These are phyloP conservation scores for Laetiporus sulphureus DNA, from an alignment of 1,284 basidiomycete species.

Conservation along the genomic window DNA sequence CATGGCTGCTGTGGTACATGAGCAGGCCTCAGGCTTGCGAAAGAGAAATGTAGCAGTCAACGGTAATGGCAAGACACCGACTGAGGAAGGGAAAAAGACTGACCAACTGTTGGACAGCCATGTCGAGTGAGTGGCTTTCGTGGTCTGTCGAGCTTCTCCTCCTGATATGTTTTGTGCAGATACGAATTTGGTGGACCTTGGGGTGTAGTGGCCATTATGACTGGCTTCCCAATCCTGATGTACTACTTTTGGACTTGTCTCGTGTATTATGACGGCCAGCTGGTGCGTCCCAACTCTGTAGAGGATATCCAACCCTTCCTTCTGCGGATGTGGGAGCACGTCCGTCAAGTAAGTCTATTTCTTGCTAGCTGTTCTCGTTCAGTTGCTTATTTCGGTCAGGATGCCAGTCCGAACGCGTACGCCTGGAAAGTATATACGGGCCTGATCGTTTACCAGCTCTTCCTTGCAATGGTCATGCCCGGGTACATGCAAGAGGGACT, in stretches of 20 bases:
- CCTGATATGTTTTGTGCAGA: slow-evolving; percentile 33
- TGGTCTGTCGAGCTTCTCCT: not conserved
- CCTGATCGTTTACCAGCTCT: slow-evolving; percentile 85
- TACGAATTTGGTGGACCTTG: slow-evolving; percentile 96
- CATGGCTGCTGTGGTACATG: too few species aligned
- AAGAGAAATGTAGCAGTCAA: slow-evolving; percentile 16
- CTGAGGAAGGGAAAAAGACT: slow-evolving; percentile 60
- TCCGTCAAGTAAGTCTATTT: slow-evolving; percentile 57
- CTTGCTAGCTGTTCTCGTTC: not conserved
- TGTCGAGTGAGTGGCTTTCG: slow-evolving; percentile 43
- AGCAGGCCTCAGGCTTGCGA: slow-evolving; percentile 17
- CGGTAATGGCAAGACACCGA: slow-evolving; percentile 25
- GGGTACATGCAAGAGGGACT: slow-evolving; percentile 93
- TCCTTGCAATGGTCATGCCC: slow-evolving; percentile 87
- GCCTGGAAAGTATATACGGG: slow-evolving; percentile 89
- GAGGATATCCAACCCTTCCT: slow-evolving; percentile 81
- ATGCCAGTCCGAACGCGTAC: slow-evolving; percentile 86
- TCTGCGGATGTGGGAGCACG: slow-evolving; percentile 76
- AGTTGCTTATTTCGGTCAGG: slow-evolving; percentile 37
- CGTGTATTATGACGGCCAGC: slow-evolving; percentile 89
- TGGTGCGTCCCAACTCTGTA: slow-evolving; percentile 70
- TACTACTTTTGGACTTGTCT: slow-evolving; percentile 99
- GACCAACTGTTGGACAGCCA: slow-evolving; percentile 77
- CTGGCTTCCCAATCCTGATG: slow-evolving; percentile 88
- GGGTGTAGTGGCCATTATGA: slow-evolving; percentile 92